A percentile compares a stretch with the other conserved stretches of the same genome.
Evolutionary conservation across 2,329 filamentous ascomycete species (phyloP).

Genomic region (Fusarium torreyae): DNA sequence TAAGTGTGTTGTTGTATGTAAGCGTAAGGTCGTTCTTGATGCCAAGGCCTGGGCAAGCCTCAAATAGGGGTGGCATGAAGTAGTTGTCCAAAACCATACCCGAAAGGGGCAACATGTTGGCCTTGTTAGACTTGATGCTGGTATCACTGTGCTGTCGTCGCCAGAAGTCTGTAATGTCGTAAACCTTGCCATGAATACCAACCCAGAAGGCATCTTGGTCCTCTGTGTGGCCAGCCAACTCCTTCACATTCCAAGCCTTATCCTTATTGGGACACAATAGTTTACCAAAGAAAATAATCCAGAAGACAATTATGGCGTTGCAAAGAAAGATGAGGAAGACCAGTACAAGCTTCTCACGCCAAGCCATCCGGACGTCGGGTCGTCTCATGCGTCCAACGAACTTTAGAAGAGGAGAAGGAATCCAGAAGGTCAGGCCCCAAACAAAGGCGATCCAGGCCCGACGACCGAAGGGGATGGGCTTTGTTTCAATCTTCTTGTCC

Average conservation of each 20-base stretch:
- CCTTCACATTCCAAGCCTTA: conserved; percentile 84
- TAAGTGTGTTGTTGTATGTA: conserved; percentile 74
- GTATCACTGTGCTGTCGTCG: conserved; percentile 86
- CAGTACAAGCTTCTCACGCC: conserved; percentile 94
- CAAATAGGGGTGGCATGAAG: conserved; percentile 82
- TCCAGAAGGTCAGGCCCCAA: conserved; percentile 93
- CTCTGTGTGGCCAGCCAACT: conserved; percentile 81
- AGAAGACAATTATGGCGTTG: conserved; percentile 89
- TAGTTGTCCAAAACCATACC: conserved; percentile 87
- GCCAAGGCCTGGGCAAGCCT: conserved; percentile 82
- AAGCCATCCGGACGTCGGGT: conserved; percentile 95
- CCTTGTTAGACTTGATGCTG: conserved; percentile 70
- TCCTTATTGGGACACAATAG: conserved; percentile 91
- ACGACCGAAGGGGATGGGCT: conserved; percentile 73
- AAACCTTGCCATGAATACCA: conserved; percentile 88
- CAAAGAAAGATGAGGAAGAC: conserved; percentile 84
- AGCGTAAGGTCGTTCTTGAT: conserved; percentile 70
- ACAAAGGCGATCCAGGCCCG: conserved; percentile 86
- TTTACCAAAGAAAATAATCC: conserved; percentile 88
- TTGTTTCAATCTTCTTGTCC: conserved; percentile 81
- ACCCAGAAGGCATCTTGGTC: conserved; percentile 88
- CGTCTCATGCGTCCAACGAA: conserved; percentile 94
- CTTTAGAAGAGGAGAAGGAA: conserved; percentile 87
- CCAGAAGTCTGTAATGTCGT: conserved; percentile 93
- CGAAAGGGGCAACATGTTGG: conserved; percentile 82